These are phyloP conservation scores for Platanus orientalis DNA, from an alignment of 164 flowering plant genomes.

Conservation along the genomic window DNA sequence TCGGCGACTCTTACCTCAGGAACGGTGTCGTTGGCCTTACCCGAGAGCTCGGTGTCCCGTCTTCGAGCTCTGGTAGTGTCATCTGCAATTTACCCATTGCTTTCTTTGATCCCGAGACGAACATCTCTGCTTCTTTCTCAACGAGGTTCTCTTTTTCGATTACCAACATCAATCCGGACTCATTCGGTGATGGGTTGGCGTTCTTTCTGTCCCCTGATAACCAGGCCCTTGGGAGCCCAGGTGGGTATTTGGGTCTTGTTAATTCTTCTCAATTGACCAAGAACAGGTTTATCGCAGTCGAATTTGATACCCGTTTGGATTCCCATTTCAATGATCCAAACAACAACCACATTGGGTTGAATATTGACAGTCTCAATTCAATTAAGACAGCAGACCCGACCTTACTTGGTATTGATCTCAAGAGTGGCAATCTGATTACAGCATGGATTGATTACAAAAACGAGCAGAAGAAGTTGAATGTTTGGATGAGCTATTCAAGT, in stretches of 20 bases:
- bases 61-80: conserved; percentile 72
- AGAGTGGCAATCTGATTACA: conserved; percentile 64
- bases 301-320: conserved; percentile 72
- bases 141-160: conserved; percentile 69
- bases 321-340: conserved; percentile 53
- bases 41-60: conserved; percentile 55
- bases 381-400: conserved; percentile 42
- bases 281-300: conserved; percentile 65
- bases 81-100: conserved; percentile 58
- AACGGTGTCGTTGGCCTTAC: conserved; percentile 81
- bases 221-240: conserved; percentile 63
- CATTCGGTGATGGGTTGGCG: conserved; percentile 75
- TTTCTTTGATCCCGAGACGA: conserved; percentile 47
- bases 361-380: conserved; percentile 55
- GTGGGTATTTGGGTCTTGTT: conserved; percentile 75
- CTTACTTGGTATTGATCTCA: conserved; percentile 45
- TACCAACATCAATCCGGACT: conserved; percentile 42
- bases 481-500: conserved; percentile 58
- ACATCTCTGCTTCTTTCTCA: conserved; percentile 69
- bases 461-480: conserved; percentile 35
- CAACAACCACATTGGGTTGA: conserved; percentile 76
- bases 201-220: conserved; percentile 67
- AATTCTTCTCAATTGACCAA: conserved; percentile 53
- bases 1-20: conserved; percentile 83
- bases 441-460: conserved; percentile 77